Conservation (phyloP, 148 eudicot species). For the Oxyria digyna region DNA sequence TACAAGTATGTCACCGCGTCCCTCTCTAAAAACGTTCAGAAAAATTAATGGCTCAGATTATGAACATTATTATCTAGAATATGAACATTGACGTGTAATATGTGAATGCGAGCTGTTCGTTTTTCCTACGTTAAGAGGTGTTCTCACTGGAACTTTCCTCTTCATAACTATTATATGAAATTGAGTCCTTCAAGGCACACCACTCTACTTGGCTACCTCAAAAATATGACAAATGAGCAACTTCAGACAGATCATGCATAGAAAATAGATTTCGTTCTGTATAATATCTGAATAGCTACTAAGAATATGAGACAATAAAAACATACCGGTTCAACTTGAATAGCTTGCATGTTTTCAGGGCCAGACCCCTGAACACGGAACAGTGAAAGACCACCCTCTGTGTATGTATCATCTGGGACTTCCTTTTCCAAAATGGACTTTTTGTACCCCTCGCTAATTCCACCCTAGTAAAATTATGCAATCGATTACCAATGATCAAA, state of each 20-base stretch:
- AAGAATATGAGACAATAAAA: not conserved
- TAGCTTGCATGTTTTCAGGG: slow-evolving; percentile 89
- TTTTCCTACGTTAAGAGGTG: too few relatives aligned
- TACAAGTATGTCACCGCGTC: too few relatives aligned
- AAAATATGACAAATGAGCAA: not conserved
- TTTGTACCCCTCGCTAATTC: slow-evolving; percentile 63
- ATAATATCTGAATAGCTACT: not conserved
- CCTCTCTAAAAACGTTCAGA: too few relatives aligned
- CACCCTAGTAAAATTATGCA: slow-evolving; percentile 42
- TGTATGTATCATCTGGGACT: slow-evolving; percentile 51
- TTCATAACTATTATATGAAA: not conserved
- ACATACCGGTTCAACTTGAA: slow-evolving; percentile 81
- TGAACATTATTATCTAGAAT: too few relatives aligned
- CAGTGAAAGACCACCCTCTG: slow-evolving; percentile 55
- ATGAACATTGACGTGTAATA: too few relatives aligned
- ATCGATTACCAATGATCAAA: not conserved
- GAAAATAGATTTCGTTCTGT: not conserved
- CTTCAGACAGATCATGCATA: not conserved
- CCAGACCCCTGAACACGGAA: slow-evolving; percentile 87
- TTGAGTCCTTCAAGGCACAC: not conserved
- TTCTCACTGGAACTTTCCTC: too few relatives aligned
- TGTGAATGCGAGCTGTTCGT: too few relatives aligned
- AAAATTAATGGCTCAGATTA: too few relatives aligned
- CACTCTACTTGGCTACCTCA: not conserved
- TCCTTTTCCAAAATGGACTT: slow-evolving; percentile 44